These are phyloP conservation scores for Cercospora canescens DNA, from an alignment of 2,329 filamentous ascomycete genomes.

Conservation along the genomic window DNA sequence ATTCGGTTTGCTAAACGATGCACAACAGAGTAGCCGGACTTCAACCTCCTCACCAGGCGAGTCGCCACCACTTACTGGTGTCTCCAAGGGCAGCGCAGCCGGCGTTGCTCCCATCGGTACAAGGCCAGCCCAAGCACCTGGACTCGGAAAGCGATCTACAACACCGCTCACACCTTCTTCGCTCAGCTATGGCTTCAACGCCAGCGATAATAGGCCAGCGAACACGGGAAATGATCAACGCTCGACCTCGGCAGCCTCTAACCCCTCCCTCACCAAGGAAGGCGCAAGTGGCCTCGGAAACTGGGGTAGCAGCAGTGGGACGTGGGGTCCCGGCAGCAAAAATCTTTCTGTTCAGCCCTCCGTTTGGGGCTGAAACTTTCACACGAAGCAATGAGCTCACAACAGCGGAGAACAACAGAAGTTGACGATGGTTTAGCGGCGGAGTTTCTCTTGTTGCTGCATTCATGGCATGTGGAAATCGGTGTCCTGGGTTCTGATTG, in stretches of 20 bases:
- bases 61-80: slow-evolving; percentile 68
- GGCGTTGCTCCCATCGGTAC: slow-evolving; percentile 92
- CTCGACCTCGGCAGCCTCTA: slow-evolving; percentile 59
- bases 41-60: slow-evolving; percentile 83
- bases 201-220: slow-evolving; percentile 53
- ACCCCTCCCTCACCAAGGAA: slow-evolving; percentile 53
- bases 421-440: slow-evolving; percentile 19
- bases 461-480: slow-evolving; percentile 22
- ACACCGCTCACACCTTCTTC: slow-evolving; percentile 85
- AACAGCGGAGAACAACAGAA: slow-evolving; percentile 14
- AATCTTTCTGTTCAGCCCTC: slow-evolving; percentile 86
- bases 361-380: slow-evolving; percentile 74
- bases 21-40: slow-evolving; percentile 71
- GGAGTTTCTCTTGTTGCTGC: slow-evolving; percentile 19
- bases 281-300: slow-evolving; percentile 49
- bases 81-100: slow-evolving; percentile 58
- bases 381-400: slow-evolving; percentile 10
- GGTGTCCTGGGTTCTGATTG: slow-evolving; percentile 19
- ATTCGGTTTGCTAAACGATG: slow-evolving; percentile 44
- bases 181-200: slow-evolving; percentile 68
- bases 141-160: slow-evolving; percentile 76
- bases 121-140: slow-evolving; percentile 67
- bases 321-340: slow-evolving; percentile 73
- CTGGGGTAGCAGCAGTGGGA: slow-evolving; percentile 78
- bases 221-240: slow-evolving; percentile 53